These are phyloP conservation scores for Saccharomycopsis sp. DNA, from an alignment of 805 yeast genomes.

Conservation along the genomic window DNA sequence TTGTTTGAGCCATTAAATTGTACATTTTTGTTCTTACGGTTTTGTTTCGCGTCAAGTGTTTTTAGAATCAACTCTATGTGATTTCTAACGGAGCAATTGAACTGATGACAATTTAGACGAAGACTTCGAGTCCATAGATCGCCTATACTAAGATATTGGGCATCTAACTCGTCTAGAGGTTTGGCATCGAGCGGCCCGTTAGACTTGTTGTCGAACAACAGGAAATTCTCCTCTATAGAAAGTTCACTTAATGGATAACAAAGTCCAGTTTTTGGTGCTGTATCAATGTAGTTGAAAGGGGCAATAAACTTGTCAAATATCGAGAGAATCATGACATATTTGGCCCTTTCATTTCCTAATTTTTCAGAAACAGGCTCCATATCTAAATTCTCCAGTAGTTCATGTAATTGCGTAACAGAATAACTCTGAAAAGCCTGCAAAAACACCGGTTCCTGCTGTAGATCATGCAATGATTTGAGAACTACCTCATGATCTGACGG, in stretches of 20 bases:
- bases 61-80: conserved; percentile 23
- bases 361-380: conserved; percentile 9
- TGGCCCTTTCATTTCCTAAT: neutral
- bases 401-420: conserved; percentile 20
- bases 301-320: neutral
- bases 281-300: neutral
- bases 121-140: conserved; percentile 27
- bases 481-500: conserved; percentile 21
- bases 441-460: conserved; percentile 16
- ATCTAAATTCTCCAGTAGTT: conserved; percentile 15
- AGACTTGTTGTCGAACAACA: neutral
- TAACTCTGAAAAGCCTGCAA: conserved; percentile 23
- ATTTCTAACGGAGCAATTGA: conserved; percentile 21
- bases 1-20: conserved; percentile 23
- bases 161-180: conserved; percentile 24
- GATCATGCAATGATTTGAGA: conserved; percentile 19
- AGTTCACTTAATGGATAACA: neutral
- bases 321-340: neutral
- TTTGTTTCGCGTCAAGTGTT: conserved; percentile 21
- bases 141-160: conserved; percentile 27
- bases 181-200: conserved; percentile 5
- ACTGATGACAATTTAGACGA: conserved; percentile 22
- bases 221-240: neutral
- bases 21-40: neutral
- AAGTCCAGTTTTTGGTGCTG: neutral